A percentile compares a stretch with the other conserved stretches of the same genome.
Conservation (phyloP, 169 alveolate species). For the Plasmodium relictum region DNA sequence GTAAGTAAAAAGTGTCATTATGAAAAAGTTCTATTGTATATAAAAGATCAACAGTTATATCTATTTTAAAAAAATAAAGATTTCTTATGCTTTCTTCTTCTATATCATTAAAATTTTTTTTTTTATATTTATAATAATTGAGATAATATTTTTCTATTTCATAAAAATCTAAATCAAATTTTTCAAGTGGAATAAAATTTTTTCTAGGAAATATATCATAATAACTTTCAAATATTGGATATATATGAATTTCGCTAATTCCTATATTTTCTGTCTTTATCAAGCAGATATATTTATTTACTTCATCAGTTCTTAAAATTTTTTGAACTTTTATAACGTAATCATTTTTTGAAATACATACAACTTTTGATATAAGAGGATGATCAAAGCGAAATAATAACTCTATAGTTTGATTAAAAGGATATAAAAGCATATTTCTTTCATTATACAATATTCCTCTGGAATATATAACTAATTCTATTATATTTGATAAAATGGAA, state of each 20-base stretch:
- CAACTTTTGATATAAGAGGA: constrained; percentile 38
- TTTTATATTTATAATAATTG: constrained; percentile 6
- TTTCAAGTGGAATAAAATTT: not conserved
- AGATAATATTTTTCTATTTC: constrained; percentile 42
- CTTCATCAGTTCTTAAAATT: not conserved
- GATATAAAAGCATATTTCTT: constrained; percentile 21
- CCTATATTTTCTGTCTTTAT: constrained; percentile 40
- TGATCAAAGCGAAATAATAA: constrained; percentile 25
- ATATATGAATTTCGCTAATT: constrained; percentile 21
- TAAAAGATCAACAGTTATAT: constrained; percentile 39
- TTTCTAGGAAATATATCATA: constrained; percentile 10
- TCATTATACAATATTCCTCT: constrained; percentile 15
- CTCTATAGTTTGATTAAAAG: constrained; percentile 36
- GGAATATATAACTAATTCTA: constrained; percentile 19
- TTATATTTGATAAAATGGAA: constrained; percentile 31
- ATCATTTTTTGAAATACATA: constrained; percentile 40
- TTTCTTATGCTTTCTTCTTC: constrained; percentile 10
- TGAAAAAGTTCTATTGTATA: constrained; percentile 2
- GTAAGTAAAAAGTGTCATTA: constrained; percentile 5
- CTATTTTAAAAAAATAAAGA: constrained; percentile 25
- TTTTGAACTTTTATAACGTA: constrained; percentile 8
- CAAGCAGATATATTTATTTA: constrained; percentile 11
- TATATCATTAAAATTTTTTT: not conserved
- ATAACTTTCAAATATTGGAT: constrained; percentile 63
- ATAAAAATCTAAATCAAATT: constrained; percentile 28